Conservation (phyloP, 2,329 filamentous ascomycete genomes). For the Sclerotinia minor region DNA sequence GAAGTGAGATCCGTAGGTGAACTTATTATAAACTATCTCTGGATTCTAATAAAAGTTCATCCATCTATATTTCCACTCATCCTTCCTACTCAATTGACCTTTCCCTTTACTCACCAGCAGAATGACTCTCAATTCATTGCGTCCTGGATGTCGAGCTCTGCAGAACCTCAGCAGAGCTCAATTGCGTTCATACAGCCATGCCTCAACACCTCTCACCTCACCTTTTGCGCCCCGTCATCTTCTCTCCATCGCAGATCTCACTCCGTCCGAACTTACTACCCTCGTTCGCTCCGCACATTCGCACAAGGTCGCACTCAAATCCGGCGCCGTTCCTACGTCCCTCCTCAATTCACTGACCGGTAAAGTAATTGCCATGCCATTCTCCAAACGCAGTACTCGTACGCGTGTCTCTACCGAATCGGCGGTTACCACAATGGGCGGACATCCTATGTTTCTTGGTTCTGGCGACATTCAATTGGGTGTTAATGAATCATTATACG, state of each 20-base stretch:
- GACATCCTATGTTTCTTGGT: constrained; percentile 93
- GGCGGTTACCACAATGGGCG: constrained; percentile 83
- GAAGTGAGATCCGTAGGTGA: constrained; percentile 5
- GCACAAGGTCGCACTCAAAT: constrained; percentile 77
- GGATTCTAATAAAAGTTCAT: neutral
- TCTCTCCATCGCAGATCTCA: constrained; percentile 86
- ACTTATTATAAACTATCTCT: constrained; percentile 3
- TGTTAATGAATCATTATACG: constrained; percentile 92
- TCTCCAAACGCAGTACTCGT: constrained; percentile 92
- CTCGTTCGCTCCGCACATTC: constrained; percentile 79
- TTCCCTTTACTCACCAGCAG: constrained; percentile 15
- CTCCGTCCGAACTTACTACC: constrained; percentile 72
- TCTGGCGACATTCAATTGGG: constrained; percentile 96
- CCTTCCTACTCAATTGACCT: constrained; percentile 9
- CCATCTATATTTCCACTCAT: neutral
- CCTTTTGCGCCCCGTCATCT: constrained; percentile 76
- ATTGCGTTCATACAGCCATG: constrained; percentile 33
- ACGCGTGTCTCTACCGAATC: constrained; percentile 93
- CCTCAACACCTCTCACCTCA: constrained; percentile 39
- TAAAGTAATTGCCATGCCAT: constrained; percentile 90
- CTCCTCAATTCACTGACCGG: constrained; percentile 66
- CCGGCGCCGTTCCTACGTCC: constrained; percentile 58
- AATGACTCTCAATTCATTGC: constrained; percentile 20
- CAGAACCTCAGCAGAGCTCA: constrained; percentile 31
- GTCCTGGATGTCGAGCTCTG: constrained; percentile 27